phyloP scores from a whole-genome alignment of 139 green algal genomes.

The Picochlorum sp. region DNA sequence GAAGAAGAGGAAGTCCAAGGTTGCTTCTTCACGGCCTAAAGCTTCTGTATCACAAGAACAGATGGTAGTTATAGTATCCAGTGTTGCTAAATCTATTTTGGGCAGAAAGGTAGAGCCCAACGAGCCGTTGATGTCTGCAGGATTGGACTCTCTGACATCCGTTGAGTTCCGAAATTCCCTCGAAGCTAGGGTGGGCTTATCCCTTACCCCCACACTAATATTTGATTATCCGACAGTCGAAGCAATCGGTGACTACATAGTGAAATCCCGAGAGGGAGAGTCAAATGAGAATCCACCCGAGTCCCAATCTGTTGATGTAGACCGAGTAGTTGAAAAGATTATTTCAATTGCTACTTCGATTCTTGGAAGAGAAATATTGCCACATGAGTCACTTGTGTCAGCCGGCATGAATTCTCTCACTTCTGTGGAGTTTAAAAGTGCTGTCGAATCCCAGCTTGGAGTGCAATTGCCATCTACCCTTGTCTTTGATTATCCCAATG shows the following conservation, averaged over 20 bases:
- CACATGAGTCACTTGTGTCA: slow-evolving; percentile 56
- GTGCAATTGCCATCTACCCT: slow-evolving; percentile 44
- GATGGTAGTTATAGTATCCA: neutral
- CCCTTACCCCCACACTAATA: slow-evolving; percentile 34
- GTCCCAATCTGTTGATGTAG: neutral
- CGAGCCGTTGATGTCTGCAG: slow-evolving; percentile 47
- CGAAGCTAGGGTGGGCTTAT: slow-evolving; percentile 26
- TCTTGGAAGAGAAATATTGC: slow-evolving; percentile 30
- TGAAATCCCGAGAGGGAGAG: slow-evolving; percentile 9
- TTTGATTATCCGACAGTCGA: slow-evolving; percentile 49
- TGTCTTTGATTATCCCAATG: too few species aligned
- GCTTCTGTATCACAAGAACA: neutral
- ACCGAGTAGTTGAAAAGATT: too few species aligned
- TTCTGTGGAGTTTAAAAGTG: slow-evolving; percentile 58
- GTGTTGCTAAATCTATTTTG: slow-evolving; percentile 30
- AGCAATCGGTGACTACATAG: slow-evolving; percentile 15
- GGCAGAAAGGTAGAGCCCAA: slow-evolving; percentile 6
- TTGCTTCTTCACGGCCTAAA: neutral
- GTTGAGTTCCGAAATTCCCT: slow-evolving; percentile 24
- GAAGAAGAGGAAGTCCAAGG: neutral
- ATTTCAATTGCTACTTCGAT: slow-evolving; percentile 10
- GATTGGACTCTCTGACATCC: slow-evolving; percentile 47
- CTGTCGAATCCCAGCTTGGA: slow-evolving; percentile 31
- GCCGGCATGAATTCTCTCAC: slow-evolving; percentile 67
- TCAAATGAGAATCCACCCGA: neutral